Conservation (phyloP, 2,329 filamentous ascomycete genomes). For the Rhinocladiella mackenziei region DNA sequence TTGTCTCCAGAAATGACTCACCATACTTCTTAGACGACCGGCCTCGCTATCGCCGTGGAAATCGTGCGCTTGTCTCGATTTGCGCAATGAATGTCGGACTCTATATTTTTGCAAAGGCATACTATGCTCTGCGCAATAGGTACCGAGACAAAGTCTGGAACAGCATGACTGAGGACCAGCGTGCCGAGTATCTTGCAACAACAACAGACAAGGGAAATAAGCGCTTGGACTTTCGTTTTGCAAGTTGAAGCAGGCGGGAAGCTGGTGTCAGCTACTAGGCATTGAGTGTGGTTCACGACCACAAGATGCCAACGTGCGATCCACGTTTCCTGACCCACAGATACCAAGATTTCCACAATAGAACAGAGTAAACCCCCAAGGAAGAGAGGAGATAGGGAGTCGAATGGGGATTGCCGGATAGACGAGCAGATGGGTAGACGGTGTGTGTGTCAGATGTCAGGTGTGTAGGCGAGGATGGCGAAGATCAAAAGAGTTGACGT, state of each 20-base stretch:
- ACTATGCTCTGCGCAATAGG: conserved; percentile 42
- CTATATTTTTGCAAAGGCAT: conserved; percentile 36
- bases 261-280: background rate
- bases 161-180: conserved; percentile 44
- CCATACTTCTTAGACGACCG: conserved; percentile 39
- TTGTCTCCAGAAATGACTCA: background rate
- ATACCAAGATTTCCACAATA: too few relatives aligned
- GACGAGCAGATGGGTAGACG: too few relatives aligned
- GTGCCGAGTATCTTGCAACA: conserved; percentile 47
- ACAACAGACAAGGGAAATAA: conserved; percentile 53
- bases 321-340: too few relatives aligned
- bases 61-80: conserved; percentile 35
- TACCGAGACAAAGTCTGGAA: conserved; percentile 36
- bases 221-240: conserved; percentile 54
- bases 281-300: background rate
- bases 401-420: too few relatives aligned
- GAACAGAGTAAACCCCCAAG: too few relatives aligned
- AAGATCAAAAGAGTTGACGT: too few relatives aligned
- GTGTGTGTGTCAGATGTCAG: too few relatives aligned
- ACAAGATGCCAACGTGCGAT: too few relatives aligned
- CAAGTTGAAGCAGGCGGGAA: conserved; percentile 36
- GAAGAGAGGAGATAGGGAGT: too few relatives aligned
- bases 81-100: conserved; percentile 30
- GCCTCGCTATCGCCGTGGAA: conserved; percentile 54
- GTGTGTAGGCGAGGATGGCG: too few relatives aligned